Conservation (phyloP, 306 rosid species). For the Lathyrus tuberosus region DNA sequence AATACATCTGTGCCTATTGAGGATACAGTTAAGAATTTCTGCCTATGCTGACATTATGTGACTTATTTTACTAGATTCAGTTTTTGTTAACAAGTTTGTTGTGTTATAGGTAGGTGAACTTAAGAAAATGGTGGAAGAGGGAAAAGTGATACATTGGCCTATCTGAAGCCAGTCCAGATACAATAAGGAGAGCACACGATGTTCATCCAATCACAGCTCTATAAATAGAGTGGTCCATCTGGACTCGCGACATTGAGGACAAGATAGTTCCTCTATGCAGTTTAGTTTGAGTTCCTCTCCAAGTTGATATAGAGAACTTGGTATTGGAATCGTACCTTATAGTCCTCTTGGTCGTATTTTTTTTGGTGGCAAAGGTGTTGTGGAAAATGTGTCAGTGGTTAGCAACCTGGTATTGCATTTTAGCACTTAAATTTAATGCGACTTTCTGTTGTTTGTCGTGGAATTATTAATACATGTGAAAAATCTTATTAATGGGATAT, state of each 20-base stretch:
- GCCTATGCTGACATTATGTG: background rate
- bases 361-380: too few relatives aligned
- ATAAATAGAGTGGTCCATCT: slow-evolving; percentile 81
- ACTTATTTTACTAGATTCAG: background rate
- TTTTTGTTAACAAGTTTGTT: slow-evolving; percentile 19
- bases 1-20: slow-evolving; percentile 61
- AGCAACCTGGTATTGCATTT: slow-evolving; percentile 50
- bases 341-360: slow-evolving; percentile 85
- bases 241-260: slow-evolving; percentile 78
- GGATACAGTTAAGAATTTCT: slow-evolving; percentile 56
- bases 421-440: background rate
- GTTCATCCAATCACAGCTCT: slow-evolving; percentile 80
- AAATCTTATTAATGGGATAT: background rate
- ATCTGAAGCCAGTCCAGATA: slow-evolving; percentile 79
- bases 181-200: slow-evolving; percentile 82
- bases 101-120: slow-evolving; percentile 65
- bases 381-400: slow-evolving; percentile 55
- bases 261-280: slow-evolving; percentile 75
- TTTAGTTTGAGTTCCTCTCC: slow-evolving; percentile 39
- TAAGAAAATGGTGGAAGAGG: slow-evolving; percentile 80
- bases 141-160: slow-evolving; percentile 73
- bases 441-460: background rate
- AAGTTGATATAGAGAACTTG: slow-evolving; percentile 52
- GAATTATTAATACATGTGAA: background rate
- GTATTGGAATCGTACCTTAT: slow-evolving; percentile 75